Evolutionary conservation across 2,329 filamentous ascomycete genomes (phyloP).

Genomic region (Berkeleyomyces basicola): DNA sequence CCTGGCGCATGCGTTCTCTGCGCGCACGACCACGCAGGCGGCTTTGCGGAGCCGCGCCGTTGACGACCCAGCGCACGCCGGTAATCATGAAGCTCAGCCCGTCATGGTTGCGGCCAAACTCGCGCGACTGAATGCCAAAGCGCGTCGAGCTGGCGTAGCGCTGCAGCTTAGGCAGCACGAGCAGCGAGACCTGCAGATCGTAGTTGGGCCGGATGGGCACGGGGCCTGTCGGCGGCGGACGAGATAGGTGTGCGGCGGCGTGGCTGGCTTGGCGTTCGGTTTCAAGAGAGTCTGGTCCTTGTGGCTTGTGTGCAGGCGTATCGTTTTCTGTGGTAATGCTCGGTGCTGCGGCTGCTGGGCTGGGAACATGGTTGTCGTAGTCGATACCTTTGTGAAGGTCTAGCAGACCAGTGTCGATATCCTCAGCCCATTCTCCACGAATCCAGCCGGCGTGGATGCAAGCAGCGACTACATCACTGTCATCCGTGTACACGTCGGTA

Average conservation of each 20-base stretch:
- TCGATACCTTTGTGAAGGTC: constrained; percentile 29
- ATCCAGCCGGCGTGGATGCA: constrained; percentile 92
- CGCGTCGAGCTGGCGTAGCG: constrained; percentile 60
- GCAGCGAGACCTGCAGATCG: constrained; percentile 73
- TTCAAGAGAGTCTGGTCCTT: constrained; percentile 20
- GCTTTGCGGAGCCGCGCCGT: constrained; percentile 46
- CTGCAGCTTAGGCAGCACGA: constrained; percentile 65
- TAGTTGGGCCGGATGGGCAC: constrained; percentile 47
- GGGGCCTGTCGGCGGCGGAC: constrained; percentile 43
- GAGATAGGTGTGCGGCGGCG: constrained; percentile 28
- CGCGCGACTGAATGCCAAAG: constrained; percentile 66
- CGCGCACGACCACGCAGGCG: constrained; percentile 38
- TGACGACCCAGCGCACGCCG: constrained; percentile 68
- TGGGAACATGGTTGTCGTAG: constrained; percentile 2
- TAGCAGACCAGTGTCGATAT: constrained; percentile 54
- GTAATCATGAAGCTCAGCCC: constrained; percentile 79
- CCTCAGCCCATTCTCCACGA: constrained; percentile 68
- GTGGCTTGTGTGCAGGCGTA: constrained; percentile 16
- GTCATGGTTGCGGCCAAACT: constrained; percentile 63
- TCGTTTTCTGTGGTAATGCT: background rate
- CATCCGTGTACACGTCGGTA: constrained; percentile 86
- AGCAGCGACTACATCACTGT: constrained; percentile 82
- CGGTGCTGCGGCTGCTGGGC: background rate
- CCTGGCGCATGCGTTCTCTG: constrained; percentile 39
- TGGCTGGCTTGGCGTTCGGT: constrained; percentile 20